Base-by-base conservation (phyloP, 2,329 filamentous ascomycete genomes). In the Nemania sp. region DNA sequence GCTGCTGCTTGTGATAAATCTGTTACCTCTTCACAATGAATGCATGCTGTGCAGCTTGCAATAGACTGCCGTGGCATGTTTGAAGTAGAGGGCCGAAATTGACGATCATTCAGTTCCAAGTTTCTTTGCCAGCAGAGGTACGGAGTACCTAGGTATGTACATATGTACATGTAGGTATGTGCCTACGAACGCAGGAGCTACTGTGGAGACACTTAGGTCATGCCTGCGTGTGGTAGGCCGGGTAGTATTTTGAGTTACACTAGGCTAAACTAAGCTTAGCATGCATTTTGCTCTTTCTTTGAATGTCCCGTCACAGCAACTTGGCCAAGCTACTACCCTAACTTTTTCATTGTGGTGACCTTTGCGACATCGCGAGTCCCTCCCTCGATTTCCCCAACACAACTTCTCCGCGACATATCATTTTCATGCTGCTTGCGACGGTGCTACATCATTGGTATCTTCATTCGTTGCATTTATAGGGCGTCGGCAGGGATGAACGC, bases 341-440 rank as follows among this genome's bases (percentile, higher is more conserved):
- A 45, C 24, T 19, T 58, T 57, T 55, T 45, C 48, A 20, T 56
- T 48, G 52, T 52, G 30, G 39, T 49, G 36, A 23, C 23, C 37
- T 42, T 48, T 55, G 49, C 31, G 43, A 36, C 22, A 48, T 37
- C 40, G 19, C 46, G 36, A 49, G 43, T 44, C 37, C 23, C 19
- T 33, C 39, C 31, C 40, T 44, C 48, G 28, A 49, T 43, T 20
- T 31, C 34, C n/a, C 40, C 44, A 30, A 33, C 20, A 45, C 45
- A 26, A 19, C 33, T 31, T 12, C 31, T 9, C 49, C 24, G 36
- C 34, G 34, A 15, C 48, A 37, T 15, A 24, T 36, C 28, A 15
- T 22, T 8, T 24, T 6, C 23, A 9, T 19, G 37, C 23, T 41
- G 19, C 24, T 7, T 12, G 36, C 20, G n/a, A 49, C 6, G 49